Base-by-base conservation (phyloP, 495 filamentous ascomycete species). In the Aspergillus taichungensis region DNA sequence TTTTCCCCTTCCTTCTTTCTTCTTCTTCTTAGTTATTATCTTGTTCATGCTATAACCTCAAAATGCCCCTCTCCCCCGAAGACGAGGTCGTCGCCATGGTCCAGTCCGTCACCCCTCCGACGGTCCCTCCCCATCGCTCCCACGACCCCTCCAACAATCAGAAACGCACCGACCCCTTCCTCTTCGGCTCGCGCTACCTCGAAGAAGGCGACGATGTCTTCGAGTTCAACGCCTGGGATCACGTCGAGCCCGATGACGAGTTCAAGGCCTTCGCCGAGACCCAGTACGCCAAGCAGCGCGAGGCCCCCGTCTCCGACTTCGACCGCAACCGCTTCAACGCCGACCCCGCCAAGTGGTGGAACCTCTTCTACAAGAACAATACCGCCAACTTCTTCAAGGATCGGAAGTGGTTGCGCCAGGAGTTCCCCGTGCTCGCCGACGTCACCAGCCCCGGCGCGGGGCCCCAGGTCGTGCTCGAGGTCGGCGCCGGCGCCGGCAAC, bases 161-260 rank as follows among this genome's bases (percentile, higher is more conserved):
- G 62, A 98, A 97, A 71, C 76, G 87, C 45, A 85, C 62, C 57
- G 86, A 94, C 52, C 94, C 92, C 30, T 98, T 98, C 67, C 80
- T 88, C 64, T 98, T 98, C 64, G 92, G 92, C 43, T 90, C 87
- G 8, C 88, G 92, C 37, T 82, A 76, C 52, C 81, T 98, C 33
- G 78, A 84, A 50, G 68, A 88, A 55, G 76, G 80, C 52, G 87
- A 94, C 66, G 76, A 96, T 56, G 82, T 94, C 52, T 97, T 85
- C 68, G 83, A 90, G 57, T 91, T 89, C 80, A 98, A 98, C 63
- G 92, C 92, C 33, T 98, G 92, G 92, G 92, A 98, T 64, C 90
- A 97, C 58, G 92, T 97, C 56, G 80, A 71, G 55, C 83, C 88
- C 49, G 88, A 95, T 59, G 77, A 85, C 43, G 69, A 80, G 24